Base-by-base conservation (phyloP, 768 basidiomycete species). In the Lentinus tigrinus region DNA sequence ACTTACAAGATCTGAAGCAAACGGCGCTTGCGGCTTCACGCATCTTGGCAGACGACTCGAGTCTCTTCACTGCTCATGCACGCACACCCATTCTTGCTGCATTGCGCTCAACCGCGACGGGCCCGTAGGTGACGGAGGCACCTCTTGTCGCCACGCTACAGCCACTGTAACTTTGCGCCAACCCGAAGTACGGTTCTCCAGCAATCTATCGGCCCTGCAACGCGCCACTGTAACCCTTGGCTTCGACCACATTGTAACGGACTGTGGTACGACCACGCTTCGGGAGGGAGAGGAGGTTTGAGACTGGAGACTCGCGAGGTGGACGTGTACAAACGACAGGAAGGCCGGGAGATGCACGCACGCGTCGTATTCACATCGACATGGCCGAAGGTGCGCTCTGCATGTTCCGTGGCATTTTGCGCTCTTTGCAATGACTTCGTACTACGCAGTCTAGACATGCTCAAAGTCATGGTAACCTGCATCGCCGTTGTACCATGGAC, bases 401-500 rank as follows among this genome's bases (percentile, higher is more conserved):
- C 21, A 10, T 19, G 3, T 11, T 3, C 5, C 27, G 28, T 17
- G 3, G 2, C 2, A n/a, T 9, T 17, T n/a, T n/a, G n/a, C n/a
- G n/a, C n/a, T n/a, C n/a, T 3, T 42, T 9, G 40, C 8, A 42
- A 8, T 9, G 39, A n/a, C n/a, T 3, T 42, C 21, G 40, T n/a
- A 21, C 7, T 4, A n/a, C n/a, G n/a, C 3, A 21, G 8, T 10
- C 34, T 24, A 60, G 59, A 54, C 40, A 60, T 60, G 59, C 14
- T 34, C 21, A 60, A 60, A 28, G 14, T 24, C 0, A 19, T 17
- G 16, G 43, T 23, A 55, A 13, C 23, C 17, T 60, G 31, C 53
- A 60, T 28, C 54, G 59, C 28, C 54, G 59, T 13, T 60, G 59
- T 26, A 4, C 19, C 17, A 47, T 54, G 5, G 38, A 43, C 36